These are phyloP conservation scores for Podaxis pistillaris DNA, from an alignment of 768 basidiomycete species.

Conservation along the genomic window DNA sequence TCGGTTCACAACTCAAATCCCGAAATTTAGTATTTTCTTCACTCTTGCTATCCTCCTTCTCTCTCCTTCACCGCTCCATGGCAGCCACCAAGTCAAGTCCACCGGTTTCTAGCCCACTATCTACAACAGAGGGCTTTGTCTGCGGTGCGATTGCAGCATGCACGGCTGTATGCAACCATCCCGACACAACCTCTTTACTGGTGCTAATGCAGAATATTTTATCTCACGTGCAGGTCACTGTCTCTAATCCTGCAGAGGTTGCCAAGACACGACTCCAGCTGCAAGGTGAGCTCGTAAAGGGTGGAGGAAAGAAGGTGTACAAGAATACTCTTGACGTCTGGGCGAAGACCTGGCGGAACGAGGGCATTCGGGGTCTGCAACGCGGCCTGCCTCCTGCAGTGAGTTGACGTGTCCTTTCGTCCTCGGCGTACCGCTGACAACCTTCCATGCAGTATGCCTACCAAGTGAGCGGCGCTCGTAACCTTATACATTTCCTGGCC, in stretches of 20 bases:
- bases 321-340: conserved; percentile 85
- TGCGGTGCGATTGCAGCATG: conserved; percentile 92
- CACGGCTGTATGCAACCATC: conserved; percentile 64
- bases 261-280: conserved; percentile 95
- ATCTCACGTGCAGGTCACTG: conserved; percentile 54
- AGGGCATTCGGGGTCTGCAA: conserved; percentile 90
- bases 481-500: not conserved
- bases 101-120: conserved; percentile 35
- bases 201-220: conserved; percentile 12
- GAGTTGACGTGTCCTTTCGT: conserved; percentile 26
- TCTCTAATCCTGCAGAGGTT: conserved; percentile 80
- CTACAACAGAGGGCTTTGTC: conserved; percentile 78
- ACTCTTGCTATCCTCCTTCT: not conserved
- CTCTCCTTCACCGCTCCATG: conserved; percentile 9
- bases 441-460: conserved; percentile 69
- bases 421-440: conserved; percentile 4
- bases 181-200: conserved; percentile 4
- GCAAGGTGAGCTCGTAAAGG: conserved; percentile 90
- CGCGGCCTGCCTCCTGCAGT: conserved; percentile 90
- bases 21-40: not conserved
- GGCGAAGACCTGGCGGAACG: conserved; percentile 83
- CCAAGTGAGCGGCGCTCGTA: conserved; percentile 50
- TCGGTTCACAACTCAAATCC: not conserved
- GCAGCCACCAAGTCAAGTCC: conserved; percentile 18
- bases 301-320: conserved; percentile 74